phyloP scores from a whole-genome alignment of 768 basidiomycete genomes.

The Pluteus cervinus region DNA sequence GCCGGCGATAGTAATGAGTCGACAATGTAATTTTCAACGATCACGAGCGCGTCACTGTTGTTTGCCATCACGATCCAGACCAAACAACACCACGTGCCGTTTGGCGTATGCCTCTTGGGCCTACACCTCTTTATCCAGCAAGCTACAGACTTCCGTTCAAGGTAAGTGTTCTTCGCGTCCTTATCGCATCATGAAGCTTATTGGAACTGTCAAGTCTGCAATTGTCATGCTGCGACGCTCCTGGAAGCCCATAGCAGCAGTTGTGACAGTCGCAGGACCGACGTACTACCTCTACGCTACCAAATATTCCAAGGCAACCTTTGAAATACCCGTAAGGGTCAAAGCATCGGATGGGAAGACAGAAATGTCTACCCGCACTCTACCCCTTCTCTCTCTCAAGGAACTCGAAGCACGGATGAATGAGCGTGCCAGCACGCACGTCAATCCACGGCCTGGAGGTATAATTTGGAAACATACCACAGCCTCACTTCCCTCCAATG shows the following conservation, averaged over 20 bases:
- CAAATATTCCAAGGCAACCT: conserved; percentile 40
- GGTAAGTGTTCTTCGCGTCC: too few relatives aligned
- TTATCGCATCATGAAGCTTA: too few relatives aligned
- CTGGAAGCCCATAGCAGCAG: conserved; percentile 64
- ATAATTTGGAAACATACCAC: conserved; percentile 73
- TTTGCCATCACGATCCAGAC: too few relatives aligned
- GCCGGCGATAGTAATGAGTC: too few relatives aligned
- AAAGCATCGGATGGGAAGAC: conserved; percentile 55
- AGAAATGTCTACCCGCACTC: conserved; percentile 42
- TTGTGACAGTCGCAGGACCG: conserved; percentile 49
- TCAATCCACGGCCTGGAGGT: conserved; percentile 44
- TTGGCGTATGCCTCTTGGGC: too few relatives aligned
- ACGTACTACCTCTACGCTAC: conserved; percentile 53
- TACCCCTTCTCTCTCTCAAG: conserved; percentile 51
- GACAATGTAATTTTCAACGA: too few relatives aligned
- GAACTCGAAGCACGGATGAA: conserved; percentile 52
- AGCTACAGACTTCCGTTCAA: too few relatives aligned
- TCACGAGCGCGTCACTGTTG: too few relatives aligned
- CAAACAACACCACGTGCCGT: too few relatives aligned
- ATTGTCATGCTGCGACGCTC: conserved; percentile 52
- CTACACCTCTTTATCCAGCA: too few relatives aligned
- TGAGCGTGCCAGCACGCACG: conserved; percentile 43
- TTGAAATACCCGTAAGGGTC: conserved; percentile 52
- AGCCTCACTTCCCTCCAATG: conserved; percentile 77
- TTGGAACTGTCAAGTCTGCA: too few relatives aligned